These are phyloP conservation scores for Fusarium dimerum DNA, from an alignment of 2,329 filamentous ascomycete species.

Conservation along the genomic window DNA sequence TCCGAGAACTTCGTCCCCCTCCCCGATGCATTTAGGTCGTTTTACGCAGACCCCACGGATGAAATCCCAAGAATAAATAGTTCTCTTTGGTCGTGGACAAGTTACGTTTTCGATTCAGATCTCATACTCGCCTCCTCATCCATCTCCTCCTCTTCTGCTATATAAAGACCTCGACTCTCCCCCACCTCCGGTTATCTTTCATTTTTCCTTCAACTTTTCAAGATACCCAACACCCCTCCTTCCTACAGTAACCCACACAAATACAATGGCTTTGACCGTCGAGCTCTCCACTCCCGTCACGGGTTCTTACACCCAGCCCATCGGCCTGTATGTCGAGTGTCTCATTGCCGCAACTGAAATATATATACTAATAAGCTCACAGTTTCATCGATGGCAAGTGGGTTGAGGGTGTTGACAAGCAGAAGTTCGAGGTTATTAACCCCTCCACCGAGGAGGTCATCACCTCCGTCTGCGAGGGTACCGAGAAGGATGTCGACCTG, in stretches of 20 bases:
- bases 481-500: constrained; percentile 80
- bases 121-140: constrained; percentile 19
- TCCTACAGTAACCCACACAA: constrained; percentile 7
- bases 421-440: constrained; percentile 92
- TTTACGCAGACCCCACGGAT: constrained; percentile 23
- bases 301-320: constrained; percentile 60
- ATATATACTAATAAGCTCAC: constrained; percentile 23
- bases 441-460: constrained; percentile 83
- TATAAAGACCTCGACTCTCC: constrained; percentile 17
- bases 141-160: constrained; percentile 15
- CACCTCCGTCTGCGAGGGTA: constrained; percentile 78
- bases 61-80: constrained; percentile 29
- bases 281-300: constrained; percentile 70
- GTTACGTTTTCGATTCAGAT: constrained; percentile 18
- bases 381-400: constrained; percentile 95
- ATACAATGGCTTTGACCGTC: constrained; percentile 44
- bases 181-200: neutral
- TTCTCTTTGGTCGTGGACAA: constrained; percentile 21
- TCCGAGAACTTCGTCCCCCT: neutral
- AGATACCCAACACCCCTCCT: constrained; percentile 24
- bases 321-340: constrained; percentile 55
- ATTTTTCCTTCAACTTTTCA: constrained; percentile 2
- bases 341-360: neutral
- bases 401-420: constrained; percentile 75
- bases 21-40: neutral